phyloP scores from a whole-genome alignment of 805 yeast species.

The Pichia ethanolica region DNA sequence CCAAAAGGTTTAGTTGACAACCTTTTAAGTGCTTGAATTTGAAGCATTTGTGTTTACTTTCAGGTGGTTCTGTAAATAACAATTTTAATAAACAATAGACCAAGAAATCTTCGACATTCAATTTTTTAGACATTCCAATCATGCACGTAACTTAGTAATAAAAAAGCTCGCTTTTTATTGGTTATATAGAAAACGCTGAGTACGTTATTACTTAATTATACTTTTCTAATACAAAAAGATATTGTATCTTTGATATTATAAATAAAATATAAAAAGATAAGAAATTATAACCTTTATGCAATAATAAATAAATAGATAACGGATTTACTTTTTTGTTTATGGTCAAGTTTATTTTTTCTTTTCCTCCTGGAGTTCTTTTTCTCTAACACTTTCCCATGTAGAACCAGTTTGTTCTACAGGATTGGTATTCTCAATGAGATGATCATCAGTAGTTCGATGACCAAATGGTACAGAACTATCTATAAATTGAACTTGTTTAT shows the following conservation, averaged over 20 bases:
- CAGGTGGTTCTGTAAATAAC: too few species aligned
- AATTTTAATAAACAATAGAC: too few species aligned
- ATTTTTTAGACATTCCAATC: background rate
- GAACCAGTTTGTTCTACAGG: background rate
- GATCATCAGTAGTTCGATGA: background rate
- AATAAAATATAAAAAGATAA: too few species aligned
- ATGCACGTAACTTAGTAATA: too few species aligned
- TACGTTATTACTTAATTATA: too few species aligned
- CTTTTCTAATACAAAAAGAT: too few species aligned
- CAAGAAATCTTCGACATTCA: background rate
- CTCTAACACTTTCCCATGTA: constrained; percentile 17
- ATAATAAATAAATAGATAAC: too few species aligned
- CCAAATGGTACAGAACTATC: constrained; percentile 1
- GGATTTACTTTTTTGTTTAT: too few species aligned
- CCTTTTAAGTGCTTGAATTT: background rate
- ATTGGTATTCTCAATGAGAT: background rate
- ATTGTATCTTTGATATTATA: too few species aligned
- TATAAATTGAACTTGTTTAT: constrained; percentile 13
- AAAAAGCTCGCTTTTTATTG: background rate
- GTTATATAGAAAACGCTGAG: background rate
- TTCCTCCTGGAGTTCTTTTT: background rate
- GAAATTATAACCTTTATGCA: too few species aligned
- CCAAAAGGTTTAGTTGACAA: background rate
- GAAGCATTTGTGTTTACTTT: background rate
- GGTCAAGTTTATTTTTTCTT: background rate